Evolutionary conservation across 805 yeast genomes (phyloP).

Genomic region (Pichia kluyveri): DNA sequence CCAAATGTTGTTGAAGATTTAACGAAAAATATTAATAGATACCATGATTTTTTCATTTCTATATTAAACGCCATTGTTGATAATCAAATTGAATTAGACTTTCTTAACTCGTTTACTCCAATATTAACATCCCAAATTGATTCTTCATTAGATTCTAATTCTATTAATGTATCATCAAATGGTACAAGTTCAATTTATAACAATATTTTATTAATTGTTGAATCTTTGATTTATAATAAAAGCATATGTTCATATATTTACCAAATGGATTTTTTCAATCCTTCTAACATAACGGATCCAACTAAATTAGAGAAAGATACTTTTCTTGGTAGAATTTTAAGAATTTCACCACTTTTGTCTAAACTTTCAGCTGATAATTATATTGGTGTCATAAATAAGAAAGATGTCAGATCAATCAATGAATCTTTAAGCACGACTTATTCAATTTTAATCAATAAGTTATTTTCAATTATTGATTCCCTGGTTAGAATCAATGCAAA

Average conservation of each 20-base stretch:
- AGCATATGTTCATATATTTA: constrained; percentile 53
- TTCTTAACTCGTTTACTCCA: constrained; percentile 47
- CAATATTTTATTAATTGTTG: constrained; percentile 45
- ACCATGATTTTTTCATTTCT: constrained; percentile 42
- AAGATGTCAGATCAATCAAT: constrained; percentile 41
- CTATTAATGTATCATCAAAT: neutral
- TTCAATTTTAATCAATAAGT: constrained; percentile 45
- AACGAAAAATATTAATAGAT: constrained; percentile 17
- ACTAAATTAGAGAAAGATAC: constrained; percentile 51
- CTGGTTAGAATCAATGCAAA: constrained; percentile 63
- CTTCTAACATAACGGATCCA: constrained; percentile 36
- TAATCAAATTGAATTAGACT: constrained; percentile 56
- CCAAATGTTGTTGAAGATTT: constrained; percentile 21
- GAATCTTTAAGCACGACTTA: constrained; percentile 60
- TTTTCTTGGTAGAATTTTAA: constrained; percentile 67
- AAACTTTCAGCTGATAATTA: constrained; percentile 41
- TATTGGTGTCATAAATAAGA: constrained; percentile 25
- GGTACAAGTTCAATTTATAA: constrained; percentile 35
- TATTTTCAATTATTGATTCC: constrained; percentile 63
- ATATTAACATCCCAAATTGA: constrained; percentile 30
- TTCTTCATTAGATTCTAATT: constrained; percentile 24
- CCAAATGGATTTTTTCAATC: constrained; percentile 44
- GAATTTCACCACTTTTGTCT: constrained; percentile 63
- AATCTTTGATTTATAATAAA: constrained; percentile 50
- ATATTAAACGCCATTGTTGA: constrained; percentile 51